phyloP scores from a whole-genome alignment of 192 early-diverging fungal genomes.

The Backusella tarrabulga region DNA sequence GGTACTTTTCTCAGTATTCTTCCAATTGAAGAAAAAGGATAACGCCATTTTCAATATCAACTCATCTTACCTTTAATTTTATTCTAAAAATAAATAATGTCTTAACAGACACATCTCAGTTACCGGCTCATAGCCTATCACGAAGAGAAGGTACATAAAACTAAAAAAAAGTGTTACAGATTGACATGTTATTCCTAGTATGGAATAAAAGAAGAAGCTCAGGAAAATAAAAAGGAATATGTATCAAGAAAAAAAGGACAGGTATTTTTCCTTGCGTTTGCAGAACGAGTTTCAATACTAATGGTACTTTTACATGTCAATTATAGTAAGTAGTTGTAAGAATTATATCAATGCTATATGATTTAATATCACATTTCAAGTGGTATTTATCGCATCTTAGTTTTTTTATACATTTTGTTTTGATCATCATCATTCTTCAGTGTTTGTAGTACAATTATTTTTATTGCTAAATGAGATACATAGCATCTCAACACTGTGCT shows the following conservation, averaged over 20 bases:
- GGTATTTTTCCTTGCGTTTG: background rate
- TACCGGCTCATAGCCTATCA: background rate
- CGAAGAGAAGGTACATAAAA: background rate
- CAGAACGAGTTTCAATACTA: background rate
- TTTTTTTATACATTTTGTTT: background rate
- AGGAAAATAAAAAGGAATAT: background rate
- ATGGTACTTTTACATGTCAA: background rate
- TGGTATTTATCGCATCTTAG: background rate
- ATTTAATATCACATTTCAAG: background rate
- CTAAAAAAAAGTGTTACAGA: background rate
- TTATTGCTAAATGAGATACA: background rate
- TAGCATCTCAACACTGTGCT: background rate
- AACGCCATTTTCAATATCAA: background rate
- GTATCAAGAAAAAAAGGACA: background rate
- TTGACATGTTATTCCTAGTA: background rate
- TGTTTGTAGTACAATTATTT: background rate
- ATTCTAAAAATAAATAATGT: background rate
- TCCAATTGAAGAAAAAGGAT: background rate
- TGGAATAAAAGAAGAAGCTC: background rate
- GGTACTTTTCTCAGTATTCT: background rate
- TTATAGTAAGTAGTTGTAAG: background rate
- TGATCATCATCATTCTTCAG: background rate
- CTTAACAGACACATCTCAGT: background rate
- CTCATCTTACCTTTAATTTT: background rate
- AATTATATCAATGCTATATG: background rate